Evolutionary conservation across 768 basidiomycete species (phyloP), one percentile per base, ranked within the genome.

Genomic region (Termitomyces sp.): DNA sequence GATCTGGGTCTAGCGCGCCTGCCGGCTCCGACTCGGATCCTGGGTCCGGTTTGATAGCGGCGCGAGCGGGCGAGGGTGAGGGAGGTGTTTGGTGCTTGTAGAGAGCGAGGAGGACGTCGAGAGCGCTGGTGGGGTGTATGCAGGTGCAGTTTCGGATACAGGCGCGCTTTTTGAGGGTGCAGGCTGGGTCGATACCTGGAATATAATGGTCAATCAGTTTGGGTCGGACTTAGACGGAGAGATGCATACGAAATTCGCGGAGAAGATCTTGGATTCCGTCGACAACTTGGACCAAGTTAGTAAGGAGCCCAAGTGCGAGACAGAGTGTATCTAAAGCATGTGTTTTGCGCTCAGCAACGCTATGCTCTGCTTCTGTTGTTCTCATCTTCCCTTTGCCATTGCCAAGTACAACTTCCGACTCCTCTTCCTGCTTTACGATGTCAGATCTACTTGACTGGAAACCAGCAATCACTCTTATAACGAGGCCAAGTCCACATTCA

Each of bases 251-350:
- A 39, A 74, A 79, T 13, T 76, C 73, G 42, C 79, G 76, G 9
- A 83, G 67, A 2, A 73, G 62, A 37, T 75, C 68, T 45, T 81
- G 82, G 10, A 79, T 77, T n/a, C 70, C 73, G 0, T 77, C 75
- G n/a, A 77, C 72, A 5, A 73, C 73, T 64, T 91, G 87, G 0
- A 90, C 82, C 44, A 92, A 73, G 68, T 92, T 92, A 53, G 89
- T 90, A 41, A 92, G 72, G 10, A 92, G 72, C 1, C 86, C 91
- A 5, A 93, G 77, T 6, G 85, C 80, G 28, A 93, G 83, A 68
- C 90, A 92, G 5, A 91, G 73, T 34, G 80, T 76, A 66, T 93
- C 92, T n/a, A 89, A 74, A 4, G 78, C 72, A 39, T 80, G 75
- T 5, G 77, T 72, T 0, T 70, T 64, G 9, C 31, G 50, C 16